These are phyloP conservation scores for Avicennia marina DNA, from an alignment of 257 asterid species.

Conservation along the genomic window DNA sequence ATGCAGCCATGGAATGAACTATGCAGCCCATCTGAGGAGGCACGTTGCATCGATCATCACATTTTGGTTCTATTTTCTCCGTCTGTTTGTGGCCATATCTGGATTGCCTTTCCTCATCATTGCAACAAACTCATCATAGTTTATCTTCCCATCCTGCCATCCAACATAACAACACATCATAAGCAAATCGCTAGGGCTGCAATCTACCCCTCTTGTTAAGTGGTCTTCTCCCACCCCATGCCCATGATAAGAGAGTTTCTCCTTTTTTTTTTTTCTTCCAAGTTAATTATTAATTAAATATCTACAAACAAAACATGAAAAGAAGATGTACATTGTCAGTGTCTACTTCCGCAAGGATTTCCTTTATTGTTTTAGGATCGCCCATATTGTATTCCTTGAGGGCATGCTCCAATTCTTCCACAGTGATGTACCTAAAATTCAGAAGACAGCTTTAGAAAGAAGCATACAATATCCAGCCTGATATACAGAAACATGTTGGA, in stretches of 20 bases:
- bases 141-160: conserved; percentile 71
- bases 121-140: conserved; percentile 66
- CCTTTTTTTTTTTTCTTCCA: too few species aligned
- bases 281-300: neutral
- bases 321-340: conserved; percentile 46
- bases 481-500: neutral
- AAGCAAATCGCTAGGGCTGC: too few species aligned
- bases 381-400: conserved; percentile 63
- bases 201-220: too few species aligned
- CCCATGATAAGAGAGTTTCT: too few species aligned
- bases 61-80: conserved; percentile 28
- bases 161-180: conserved; percentile 7
- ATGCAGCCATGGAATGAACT: too few species aligned
- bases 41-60: too few species aligned
- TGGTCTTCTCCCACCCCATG: too few species aligned
- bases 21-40: too few species aligned
- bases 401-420: conserved; percentile 72
- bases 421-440: conserved; percentile 52
- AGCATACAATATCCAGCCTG: neutral
- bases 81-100: conserved; percentile 41
- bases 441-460: conserved; percentile 17
- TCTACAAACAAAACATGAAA: neutral
- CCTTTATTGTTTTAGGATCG: conserved; percentile 64
- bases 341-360: conserved; percentile 81
- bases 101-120: conserved; percentile 78